Evolutionary conservation across 208 protist genomes (phyloP).

Genomic region (Balamuthia mandrillaris): DNA sequence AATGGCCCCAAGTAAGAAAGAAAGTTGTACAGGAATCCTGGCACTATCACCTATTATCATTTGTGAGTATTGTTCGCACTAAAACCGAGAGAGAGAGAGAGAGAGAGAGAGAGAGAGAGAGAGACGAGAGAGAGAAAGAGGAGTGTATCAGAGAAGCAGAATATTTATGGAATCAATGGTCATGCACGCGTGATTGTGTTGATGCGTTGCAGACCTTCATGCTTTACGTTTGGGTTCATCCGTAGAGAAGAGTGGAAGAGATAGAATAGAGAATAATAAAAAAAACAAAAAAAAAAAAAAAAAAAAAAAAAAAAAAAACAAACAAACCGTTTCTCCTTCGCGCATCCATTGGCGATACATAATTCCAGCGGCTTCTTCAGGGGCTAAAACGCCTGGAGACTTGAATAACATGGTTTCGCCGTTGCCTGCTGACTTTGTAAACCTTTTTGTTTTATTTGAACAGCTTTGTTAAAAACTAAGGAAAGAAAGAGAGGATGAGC

Average conservation of each 20-base stretch:
- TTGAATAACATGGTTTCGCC: neutral
- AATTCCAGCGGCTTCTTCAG: neutral
- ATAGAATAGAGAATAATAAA: neutral
- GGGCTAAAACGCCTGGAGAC: neutral
- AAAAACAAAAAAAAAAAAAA: neutral
- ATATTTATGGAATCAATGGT: neutral
- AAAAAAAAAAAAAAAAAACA: too few relatives aligned
- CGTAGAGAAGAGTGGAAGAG: neutral
- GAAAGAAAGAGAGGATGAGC: neutral
- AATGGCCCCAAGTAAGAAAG: too few relatives aligned
- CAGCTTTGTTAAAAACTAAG: neutral
- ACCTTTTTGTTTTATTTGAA: neutral
- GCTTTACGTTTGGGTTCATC: neutral
- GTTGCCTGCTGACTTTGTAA: neutral
- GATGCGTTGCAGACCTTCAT: too few relatives aligned
- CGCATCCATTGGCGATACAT: slow-evolving; percentile 14
- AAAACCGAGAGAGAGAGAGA: neutral
- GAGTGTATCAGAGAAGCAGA: neutral
- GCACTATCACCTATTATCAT: too few relatives aligned
- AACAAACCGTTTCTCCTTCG: too few relatives aligned
- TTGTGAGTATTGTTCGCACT: neutral
- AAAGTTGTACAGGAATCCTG: too few relatives aligned
- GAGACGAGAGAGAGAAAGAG: too few relatives aligned
- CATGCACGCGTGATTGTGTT: too few relatives aligned
- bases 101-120: too few relatives aligned